Conservation (phyloP, 495 filamentous ascomycete genomes). For the Aspergillus coremiiformis region DNA sequence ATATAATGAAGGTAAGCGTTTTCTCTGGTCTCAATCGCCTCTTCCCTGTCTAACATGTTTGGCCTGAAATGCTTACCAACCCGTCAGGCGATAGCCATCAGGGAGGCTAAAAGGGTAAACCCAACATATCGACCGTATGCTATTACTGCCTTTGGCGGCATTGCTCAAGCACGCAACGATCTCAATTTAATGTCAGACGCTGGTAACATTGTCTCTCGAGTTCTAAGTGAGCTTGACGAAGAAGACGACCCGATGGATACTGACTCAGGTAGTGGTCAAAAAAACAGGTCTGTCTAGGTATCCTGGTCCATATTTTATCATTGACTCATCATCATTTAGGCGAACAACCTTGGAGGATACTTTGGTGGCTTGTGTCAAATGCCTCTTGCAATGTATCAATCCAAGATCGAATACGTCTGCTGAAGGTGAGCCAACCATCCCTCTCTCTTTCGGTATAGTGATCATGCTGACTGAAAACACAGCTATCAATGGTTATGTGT, state of each 20-base stretch:
- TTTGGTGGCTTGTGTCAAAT: constrained; percentile 40
- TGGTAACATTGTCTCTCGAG: constrained; percentile 50
- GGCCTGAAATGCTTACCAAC: neutral
- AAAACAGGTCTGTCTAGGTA: constrained; percentile 20
- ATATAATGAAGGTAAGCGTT: constrained; percentile 46
- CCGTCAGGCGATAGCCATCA: constrained; percentile 53
- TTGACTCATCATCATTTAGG: neutral
- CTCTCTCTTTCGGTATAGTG: neutral
- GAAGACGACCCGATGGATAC: constrained; percentile 64
- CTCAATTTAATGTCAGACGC: constrained; percentile 63
- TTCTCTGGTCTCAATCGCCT: constrained; percentile 14
- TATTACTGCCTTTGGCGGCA: constrained; percentile 62
- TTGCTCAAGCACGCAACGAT: constrained; percentile 54
- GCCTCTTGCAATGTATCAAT: constrained; percentile 41
- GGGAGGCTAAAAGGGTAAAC: constrained; percentile 90
- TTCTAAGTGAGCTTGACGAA: constrained; percentile 50
- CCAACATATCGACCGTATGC: constrained; percentile 69
- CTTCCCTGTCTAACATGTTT: constrained; percentile 1
- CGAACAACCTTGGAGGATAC: constrained; percentile 28
- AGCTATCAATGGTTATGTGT: constrained; percentile 29
- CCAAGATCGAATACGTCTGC: constrained; percentile 20
- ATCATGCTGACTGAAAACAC: constrained; percentile 20
- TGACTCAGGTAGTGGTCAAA: constrained; percentile 40
- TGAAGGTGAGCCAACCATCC: constrained; percentile 24
- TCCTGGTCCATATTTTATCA: neutral